phyloP scores from a whole-genome alignment of 2,329 filamentous ascomycete species.

The Stenocarpella maydis region DNA sequence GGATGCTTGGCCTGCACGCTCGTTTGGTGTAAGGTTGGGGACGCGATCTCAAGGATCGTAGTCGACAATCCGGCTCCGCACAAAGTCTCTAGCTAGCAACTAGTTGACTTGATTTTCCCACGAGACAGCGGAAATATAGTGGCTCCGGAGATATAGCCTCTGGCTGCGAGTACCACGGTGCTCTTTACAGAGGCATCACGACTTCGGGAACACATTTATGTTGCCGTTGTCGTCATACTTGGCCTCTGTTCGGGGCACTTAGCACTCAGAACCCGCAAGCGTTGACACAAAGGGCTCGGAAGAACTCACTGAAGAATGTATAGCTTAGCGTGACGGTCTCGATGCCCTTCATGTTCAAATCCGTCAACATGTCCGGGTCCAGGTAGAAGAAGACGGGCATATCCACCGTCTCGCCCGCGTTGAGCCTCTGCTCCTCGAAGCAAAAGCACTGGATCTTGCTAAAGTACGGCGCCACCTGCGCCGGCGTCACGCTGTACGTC shows the following conservation, averaged over 20 bases:
- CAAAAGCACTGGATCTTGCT: constrained; percentile 99
- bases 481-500: constrained; percentile 96
- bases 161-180: background rate
- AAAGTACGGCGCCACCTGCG: constrained; percentile 95
- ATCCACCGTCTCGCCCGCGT: constrained; percentile 95
- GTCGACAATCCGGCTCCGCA: background rate
- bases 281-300: background rate
- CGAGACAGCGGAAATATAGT: background rate
- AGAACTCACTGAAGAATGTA: constrained; percentile 93
- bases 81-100: background rate
- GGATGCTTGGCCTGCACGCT: background rate
- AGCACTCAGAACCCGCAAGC: constrained; percentile 40
- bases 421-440: constrained; percentile 95
- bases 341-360: constrained; percentile 91
- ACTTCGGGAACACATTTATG: constrained; percentile 53
- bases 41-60: background rate
- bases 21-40: background rate
- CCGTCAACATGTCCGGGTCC: constrained; percentile 91
- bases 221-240: constrained; percentile 84
- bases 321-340: constrained; percentile 96
- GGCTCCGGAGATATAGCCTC: background rate
- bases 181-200: constrained; percentile 28
- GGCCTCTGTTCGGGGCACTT: constrained; percentile 66
- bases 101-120: background rate
- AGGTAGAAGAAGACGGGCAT: constrained; percentile 99